Base-by-base conservation (phyloP, 352 stramenopile genomes). In the Phytophthora pistaciae region DNA sequence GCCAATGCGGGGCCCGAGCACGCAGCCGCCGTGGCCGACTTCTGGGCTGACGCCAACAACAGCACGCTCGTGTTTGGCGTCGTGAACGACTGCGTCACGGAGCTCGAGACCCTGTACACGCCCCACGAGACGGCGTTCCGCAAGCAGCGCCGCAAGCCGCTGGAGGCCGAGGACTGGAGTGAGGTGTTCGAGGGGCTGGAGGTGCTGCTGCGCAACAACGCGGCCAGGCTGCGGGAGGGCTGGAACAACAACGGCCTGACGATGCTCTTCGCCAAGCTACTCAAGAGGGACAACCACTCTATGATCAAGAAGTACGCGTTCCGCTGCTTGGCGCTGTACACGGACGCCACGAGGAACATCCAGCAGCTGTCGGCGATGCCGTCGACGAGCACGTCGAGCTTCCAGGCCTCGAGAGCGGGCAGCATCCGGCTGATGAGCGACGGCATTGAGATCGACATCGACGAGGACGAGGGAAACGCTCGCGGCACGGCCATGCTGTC, bases 241-340 rank as follows among this genome's bases (percentile, higher is more conserved):
- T 97, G 90, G 90, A 91, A 95, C 68, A 89, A 86, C 61, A 88
- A 91, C 48, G 84, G 87, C 1, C 88, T 97, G 55, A 87, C 90
- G 2, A 78, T 92, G 70, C 82, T 97, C 13, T 96, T 97, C 64
- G 76, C 85, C 27, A 97, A 97, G 74, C 66, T 97, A 38, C 78
- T 96, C 23, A 91, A 92, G 68, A 76, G 85, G 61, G 90, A 96
- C 66, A 96, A 97, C 79, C 87, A 96, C 62, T 79, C 87, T 6
- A 87, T 95, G 40, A 96, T 97, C 72, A 97, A 96, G 68, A 96
- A 97, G 62, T 96, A 96, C 67, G 90, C 90, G 5, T 96, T 96
- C 68, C 79, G 90, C 1, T 96, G 90, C 61, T 72, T 96, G 27
- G 87, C 90, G 49, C 75, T 96, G 18, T 96, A 93, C 68, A 84